Percentiles rank a stretch among this genome's conserved stretches.
Conservation (phyloP, 768 basidiomycete species). For the Xerocomellus amylosporus region DNA sequence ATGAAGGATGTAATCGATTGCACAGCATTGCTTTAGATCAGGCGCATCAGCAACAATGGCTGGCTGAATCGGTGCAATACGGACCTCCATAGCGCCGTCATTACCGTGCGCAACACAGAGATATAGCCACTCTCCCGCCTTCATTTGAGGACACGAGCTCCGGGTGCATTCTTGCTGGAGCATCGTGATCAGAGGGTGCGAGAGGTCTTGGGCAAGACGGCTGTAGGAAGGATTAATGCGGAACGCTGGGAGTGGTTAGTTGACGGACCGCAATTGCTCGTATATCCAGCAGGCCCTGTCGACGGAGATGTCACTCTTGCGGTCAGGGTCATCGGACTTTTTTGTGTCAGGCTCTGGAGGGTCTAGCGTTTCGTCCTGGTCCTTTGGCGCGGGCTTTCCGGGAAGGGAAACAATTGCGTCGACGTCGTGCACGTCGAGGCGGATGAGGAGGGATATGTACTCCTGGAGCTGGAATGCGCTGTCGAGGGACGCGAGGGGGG, state of each 20-base stretch:
- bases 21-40: conserved; percentile 78
- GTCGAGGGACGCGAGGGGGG: conserved; percentile 70
- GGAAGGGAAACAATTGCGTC: conserved; percentile 78
- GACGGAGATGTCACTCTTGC: conserved; percentile 53
- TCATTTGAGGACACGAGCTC: conserved; percentile 92
- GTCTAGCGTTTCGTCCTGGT: conserved; percentile 22
- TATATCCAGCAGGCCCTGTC: conserved; percentile 88
- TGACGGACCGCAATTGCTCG: conserved; percentile 52
- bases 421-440: conserved; percentile 85
- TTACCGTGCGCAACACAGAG: conserved; percentile 93
- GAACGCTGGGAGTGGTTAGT: neutral
- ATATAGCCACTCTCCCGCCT: conserved; percentile 98
- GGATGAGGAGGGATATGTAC: conserved; percentile 85
- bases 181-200: conserved; percentile 80
- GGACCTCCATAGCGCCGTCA: conserved; percentile 81
- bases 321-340: conserved; percentile 28
- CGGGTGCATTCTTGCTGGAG: conserved; percentile 87
- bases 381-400: conserved; percentile 37
- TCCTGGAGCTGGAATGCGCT: conserved; percentile 95
- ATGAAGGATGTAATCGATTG: conserved; percentile 93
- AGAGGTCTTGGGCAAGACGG: conserved; percentile 84
- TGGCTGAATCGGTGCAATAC: conserved; percentile 15
- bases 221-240: conserved; percentile 36
- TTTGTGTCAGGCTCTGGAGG: conserved; percentile 32
- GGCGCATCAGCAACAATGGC: conserved; percentile 17